Conservation (phyloP, 108 stramenopile genomes). For the Schizochytrium sp. region DNA sequence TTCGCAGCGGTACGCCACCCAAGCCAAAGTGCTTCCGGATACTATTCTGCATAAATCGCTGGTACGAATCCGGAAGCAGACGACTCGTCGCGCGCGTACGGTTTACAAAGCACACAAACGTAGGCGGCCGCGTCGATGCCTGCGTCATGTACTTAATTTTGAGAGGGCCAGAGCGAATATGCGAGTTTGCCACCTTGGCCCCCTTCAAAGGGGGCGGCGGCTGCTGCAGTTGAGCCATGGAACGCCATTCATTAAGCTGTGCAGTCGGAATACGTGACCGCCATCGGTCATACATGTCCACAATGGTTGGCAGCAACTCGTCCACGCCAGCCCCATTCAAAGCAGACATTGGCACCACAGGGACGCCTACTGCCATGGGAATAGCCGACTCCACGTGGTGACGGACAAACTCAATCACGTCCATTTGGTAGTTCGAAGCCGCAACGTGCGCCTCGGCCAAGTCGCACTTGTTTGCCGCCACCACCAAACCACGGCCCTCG, state of each 20-base stretch:
- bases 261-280: background rate
- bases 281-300: background rate
- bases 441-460: conserved; percentile 81
- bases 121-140: conserved; percentile 39
- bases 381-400: background rate
- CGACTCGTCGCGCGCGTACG: conserved; percentile 19
- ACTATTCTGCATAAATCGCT: conserved; percentile 42
- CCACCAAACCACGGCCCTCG: conserved; percentile 90
- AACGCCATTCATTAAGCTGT: conserved; percentile 15
- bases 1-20: conserved; percentile 44
- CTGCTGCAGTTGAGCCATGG: background rate
- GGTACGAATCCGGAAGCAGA: conserved; percentile 36
- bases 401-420: background rate
- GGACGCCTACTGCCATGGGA: background rate
- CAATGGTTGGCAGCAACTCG: background rate
- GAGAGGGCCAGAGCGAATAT: background rate
- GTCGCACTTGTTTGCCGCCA: conserved; percentile 97
- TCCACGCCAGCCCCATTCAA: background rate
- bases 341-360: background rate
- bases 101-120: conserved; percentile 50
- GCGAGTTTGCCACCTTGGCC: background rate
- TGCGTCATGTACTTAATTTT: conserved; percentile 15
- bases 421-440: background rate
- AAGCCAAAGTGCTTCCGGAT: conserved; percentile 45
- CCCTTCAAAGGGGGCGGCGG: background rate